Percentiles rank a stretch among this genome's conserved stretches.
These are phyloP conservation scores for Trichoderma simmonsii DNA, from an alignment of 2,329 filamentous ascomycete genomes.

Conservation along the genomic window DNA sequence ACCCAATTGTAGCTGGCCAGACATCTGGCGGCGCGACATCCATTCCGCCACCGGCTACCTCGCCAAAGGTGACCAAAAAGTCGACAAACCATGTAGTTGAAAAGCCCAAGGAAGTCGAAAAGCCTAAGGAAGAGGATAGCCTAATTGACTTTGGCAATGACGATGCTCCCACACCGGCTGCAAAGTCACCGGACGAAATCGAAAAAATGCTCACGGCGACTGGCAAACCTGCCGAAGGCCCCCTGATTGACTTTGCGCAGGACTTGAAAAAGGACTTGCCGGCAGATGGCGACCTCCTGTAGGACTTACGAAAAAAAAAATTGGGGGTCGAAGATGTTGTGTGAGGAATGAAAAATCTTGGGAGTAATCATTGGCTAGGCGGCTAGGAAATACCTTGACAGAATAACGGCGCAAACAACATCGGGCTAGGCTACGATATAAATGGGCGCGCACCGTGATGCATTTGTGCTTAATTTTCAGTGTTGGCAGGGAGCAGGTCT, in stretches of 20 bases:
- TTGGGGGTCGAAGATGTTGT: neutral
- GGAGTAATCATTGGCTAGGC: conserved; percentile 13
- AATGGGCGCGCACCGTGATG: conserved; percentile 12
- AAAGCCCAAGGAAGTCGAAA: conserved; percentile 21
- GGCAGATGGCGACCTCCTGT: conserved; percentile 10
- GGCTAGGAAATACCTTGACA: conserved; percentile 12
- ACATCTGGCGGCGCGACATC: conserved; percentile 51
- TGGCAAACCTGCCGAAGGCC: conserved; percentile 45
- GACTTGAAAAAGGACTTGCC: conserved; percentile 53
- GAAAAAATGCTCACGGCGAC: conserved; percentile 45
- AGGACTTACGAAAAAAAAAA: neutral
- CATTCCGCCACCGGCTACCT: conserved; percentile 46
- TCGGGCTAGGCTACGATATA: conserved; percentile 18
- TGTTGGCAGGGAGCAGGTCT: conserved; percentile 10
- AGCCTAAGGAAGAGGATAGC: conserved; percentile 31
- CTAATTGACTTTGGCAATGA: conserved; percentile 57
- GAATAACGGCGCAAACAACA: conserved; percentile 17
- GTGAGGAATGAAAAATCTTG: neutral
- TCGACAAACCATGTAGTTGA: neutral
- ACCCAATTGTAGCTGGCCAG: conserved; percentile 80
- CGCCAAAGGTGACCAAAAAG: conserved; percentile 18
- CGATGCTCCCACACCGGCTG: conserved; percentile 8
- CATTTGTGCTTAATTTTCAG: conserved; percentile 16
- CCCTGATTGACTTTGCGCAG: conserved; percentile 54
- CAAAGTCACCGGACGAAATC: conserved; percentile 37